phyloP scores from a whole-genome alignment of 345 rosid genomes.

The Linum lewisii region DNA sequence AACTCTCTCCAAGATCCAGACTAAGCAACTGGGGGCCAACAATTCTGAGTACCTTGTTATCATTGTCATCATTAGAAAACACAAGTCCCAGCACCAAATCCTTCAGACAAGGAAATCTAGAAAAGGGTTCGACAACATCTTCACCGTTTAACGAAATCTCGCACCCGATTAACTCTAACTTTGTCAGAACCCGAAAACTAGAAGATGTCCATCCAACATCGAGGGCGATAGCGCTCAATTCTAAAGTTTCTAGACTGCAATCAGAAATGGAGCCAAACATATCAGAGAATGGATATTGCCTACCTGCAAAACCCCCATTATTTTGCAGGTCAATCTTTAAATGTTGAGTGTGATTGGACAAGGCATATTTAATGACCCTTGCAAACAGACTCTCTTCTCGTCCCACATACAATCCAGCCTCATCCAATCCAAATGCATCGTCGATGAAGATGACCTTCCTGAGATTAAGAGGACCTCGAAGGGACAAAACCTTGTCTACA shows the following conservation, averaged over 20 bases:
- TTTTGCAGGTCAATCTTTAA: not conserved
- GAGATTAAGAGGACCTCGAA: not conserved
- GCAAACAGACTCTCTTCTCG: no score
- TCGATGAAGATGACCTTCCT: not conserved
- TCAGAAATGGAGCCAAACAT: not conserved
- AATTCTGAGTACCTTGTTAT: not conserved
- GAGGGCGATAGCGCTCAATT: not conserved
- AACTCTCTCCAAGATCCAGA: not conserved
- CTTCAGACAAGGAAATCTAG: not conserved
- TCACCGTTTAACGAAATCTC: no score
- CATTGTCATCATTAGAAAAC: not conserved
- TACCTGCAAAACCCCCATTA: not conserved
- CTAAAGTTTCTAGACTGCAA: not conserved
- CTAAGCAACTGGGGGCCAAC: not conserved
- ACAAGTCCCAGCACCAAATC: not conserved
- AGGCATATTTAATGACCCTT: not conserved
- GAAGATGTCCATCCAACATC: not conserved
- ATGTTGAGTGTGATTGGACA: not conserved
- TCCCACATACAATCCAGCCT: no score
- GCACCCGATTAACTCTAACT: not conserved
- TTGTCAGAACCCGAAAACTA: not conserved
- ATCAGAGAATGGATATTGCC: no score
- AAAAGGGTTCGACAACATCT: no score
- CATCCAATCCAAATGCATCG: no score
- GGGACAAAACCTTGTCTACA: not conserved